Evolutionary conservation across 495 filamentous ascomycete species (phyloP), one percentile per base, ranked within the genome.

Genomic region (Penicillium herquei): DNA sequence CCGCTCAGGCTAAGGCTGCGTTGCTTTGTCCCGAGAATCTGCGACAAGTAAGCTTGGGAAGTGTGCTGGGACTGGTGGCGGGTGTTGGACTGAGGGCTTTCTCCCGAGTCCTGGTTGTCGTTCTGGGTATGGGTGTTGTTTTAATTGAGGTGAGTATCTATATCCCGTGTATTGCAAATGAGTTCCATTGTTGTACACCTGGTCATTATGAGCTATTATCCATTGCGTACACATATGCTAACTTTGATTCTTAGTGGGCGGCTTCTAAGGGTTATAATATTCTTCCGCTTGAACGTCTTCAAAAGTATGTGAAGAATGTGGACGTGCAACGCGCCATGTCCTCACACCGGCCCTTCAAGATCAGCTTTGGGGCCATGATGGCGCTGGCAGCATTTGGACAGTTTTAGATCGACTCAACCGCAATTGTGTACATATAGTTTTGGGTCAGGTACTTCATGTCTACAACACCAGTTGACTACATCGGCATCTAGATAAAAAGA

Each of bases 311-410:
- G 21, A 81, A 78, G 67, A 67, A 67, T 12, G 77, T 84, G 21
- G 75, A 88, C 63, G n/a, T 89, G 46, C 66, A 76, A 21, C 78
- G 77, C 1, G 79, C 83, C 4, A 69, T 94, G 52, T 81, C 82
- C 57, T 78, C 85, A 54, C 81, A 92, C 65, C 75, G 82, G 16
- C 86, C 86, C 0, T 90, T 95, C 65, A 94, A 92, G 77, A 61
- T 93, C 8, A 85, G 83, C 39, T 93, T 94, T 63, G 90, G 87
- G 9, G 59, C 76, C 6, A 88, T 87, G 31, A 93, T 94, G 78
- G 84, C 86, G 11, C 71, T 94, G 62, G 89, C 89, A 34, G 87
- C 87, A 0, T 90, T 94, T 74, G 83, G 74, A 53, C 70, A 73
- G 47, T 80, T 81, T 49, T 79, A 64, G 51, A 42, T 18, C 12